These are phyloP conservation scores for Sarocladium brachiariae DNA, from an alignment of 2,329 filamentous ascomycete species.

Conservation along the genomic window DNA sequence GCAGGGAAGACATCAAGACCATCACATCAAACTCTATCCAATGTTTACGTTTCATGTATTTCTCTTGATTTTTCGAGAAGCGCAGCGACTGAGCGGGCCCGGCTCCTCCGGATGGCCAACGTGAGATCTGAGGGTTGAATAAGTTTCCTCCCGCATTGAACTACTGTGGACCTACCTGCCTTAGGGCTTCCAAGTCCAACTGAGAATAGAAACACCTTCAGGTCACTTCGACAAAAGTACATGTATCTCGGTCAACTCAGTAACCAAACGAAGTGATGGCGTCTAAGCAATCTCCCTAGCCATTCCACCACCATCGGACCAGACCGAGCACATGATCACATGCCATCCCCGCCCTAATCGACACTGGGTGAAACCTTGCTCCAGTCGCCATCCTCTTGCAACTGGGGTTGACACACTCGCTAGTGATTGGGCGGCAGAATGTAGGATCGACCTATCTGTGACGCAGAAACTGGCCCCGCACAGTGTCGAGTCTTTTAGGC, in stretches of 20 bases:
- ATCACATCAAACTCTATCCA: too few species aligned
- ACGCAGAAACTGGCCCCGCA: constrained; percentile 3
- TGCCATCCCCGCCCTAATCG: not conserved
- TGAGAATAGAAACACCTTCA: too few species aligned
- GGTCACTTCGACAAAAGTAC: too few species aligned
- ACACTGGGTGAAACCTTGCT: constrained; percentile 2
- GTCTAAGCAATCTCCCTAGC: not conserved
- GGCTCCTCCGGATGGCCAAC: too few species aligned
- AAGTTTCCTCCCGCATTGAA: too few species aligned
- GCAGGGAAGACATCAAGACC: too few species aligned
- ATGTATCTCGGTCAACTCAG: not conserved
- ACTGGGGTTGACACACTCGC: not conserved
- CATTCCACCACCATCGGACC: not conserved
- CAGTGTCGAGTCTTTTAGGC: constrained; percentile 9
- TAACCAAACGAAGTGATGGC: not conserved
- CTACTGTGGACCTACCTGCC: too few species aligned
- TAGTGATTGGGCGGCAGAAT: not conserved
- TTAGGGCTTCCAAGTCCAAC: too few species aligned
- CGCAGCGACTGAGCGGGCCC: too few species aligned
- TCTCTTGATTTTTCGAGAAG: too few species aligned
- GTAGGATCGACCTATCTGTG: not conserved
- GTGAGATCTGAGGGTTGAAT: too few species aligned
- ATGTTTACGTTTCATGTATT: too few species aligned
- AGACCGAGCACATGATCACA: not conserved
- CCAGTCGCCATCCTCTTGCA: not conserved